Base-by-base conservation (phyloP, 140 eudicot species). In the Stevia rebaudiana region DNA sequence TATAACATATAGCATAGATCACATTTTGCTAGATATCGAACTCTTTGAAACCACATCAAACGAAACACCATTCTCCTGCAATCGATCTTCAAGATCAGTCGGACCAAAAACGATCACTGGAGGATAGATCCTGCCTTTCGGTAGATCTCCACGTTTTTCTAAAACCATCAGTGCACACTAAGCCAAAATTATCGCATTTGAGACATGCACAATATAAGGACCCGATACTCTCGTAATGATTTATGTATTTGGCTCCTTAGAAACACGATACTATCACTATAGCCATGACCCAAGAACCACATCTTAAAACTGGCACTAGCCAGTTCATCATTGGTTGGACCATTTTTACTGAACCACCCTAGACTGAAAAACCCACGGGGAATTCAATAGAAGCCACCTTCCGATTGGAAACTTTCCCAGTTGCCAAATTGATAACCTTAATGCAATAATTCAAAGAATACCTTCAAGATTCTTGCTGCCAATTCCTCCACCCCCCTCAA, bases 261-360 rank as follows among this genome's bases (percentile, higher is more conserved):
- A 58, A 19, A 65, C 84, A 23, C 48, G 65, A 24, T 60, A 5
- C 23, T 35, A 48, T 87, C 89, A 28, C 89, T 80, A 49, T 61
- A 91, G 1, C 98, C 96, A 0, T 48, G 88, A 8, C 95, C 95
- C n/a, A 91, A 76, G 23, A 91, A 87, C 95, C 92, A 91, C 92
- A 85, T 91, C 61, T 81, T 91, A 62, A 91, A 87, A 46, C 85
- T 31, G 35, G 84, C 89, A 76, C 86, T 79, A 2, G 68, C 83
- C 61, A 84, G 84, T 78, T 87, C 84, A 0, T 82, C 96, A 15
- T 77, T 87, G 0, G 82, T 84, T 10, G 98, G 98, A 19, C 96
- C 83, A 23, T 61, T 70, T 73, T 91, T 87, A 71, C 68, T 80
- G 58, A 87, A 84, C 67, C 39, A 4, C 3, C 98, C 98, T 4